Base-by-base conservation (phyloP, 208 protist species). In the Novymonas esmeraldas region DNA sequence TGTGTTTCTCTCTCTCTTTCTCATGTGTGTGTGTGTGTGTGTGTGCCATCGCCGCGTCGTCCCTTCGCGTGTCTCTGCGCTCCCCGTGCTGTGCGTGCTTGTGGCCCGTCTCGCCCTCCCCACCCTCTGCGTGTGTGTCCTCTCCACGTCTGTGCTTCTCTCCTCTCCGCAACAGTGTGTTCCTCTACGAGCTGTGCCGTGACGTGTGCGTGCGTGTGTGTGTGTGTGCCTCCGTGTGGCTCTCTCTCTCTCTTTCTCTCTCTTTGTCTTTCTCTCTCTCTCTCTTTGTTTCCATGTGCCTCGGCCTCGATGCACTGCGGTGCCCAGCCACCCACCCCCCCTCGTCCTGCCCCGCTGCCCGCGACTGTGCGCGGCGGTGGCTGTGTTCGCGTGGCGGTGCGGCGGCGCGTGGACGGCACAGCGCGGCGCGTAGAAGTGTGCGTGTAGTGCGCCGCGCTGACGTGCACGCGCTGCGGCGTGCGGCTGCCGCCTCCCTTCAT, bases 301-400 rank as follows among this genome's bases (percentile, higher is more conserved):
- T 60, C 18, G 61, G 14, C 29, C 59, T 63, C 22, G 9, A 49
- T 56, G 39, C 31, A 31, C 46, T 70, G 0, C 34, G 3, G 50
- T 33, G 50, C 18, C 6, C 29, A 13, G 14, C 28, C 50, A 34
- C 29, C 26, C 29, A 55, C 29, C 29, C n/a, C n/a, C n/a, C n/a
- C n/a, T n/a, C n/a, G n/a, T n/a, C n/a, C n/a, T n/a, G n/a, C n/a
- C n/a, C n/a, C n/a, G n/a, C n/a, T n/a, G n/a, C n/a, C n/a, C n/a
- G n/a, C n/a, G n/a, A n/a, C n/a, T n/a, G n/a, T n/a, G n/a, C n/a
- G n/a, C n/a, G n/a, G n/a, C n/a, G n/a, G n/a, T n/a, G n/a, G n/a
- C 11, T 28, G 51, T 59, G 31, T 59, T 58, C 20, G 50, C 49
- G 68, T 55, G 33, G 55, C 22, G 55, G 22, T 11, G 34, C 24